Evolutionary conservation across 768 basidiomycete genomes (phyloP).

Genomic region (Russula dissimulans): DNA sequence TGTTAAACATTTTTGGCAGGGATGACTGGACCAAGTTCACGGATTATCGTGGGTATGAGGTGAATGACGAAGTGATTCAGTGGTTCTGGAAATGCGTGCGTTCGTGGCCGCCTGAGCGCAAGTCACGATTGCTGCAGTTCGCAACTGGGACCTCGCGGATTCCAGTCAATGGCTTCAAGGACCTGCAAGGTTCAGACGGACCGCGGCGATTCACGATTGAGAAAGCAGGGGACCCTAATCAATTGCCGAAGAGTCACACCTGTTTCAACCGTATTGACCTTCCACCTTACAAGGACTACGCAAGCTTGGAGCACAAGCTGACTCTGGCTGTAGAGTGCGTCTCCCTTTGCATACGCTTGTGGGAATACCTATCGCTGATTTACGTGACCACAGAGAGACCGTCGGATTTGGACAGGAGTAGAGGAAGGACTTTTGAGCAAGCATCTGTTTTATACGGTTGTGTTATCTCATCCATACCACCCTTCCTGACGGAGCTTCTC

Average conservation of each 20-base stretch:
- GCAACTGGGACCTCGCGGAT: conserved; percentile 96
- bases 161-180: conserved; percentile 98
- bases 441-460: background rate
- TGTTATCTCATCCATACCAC: background rate
- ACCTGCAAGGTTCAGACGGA: conserved; percentile 95
- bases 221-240: conserved; percentile 93
- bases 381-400: conserved; percentile 55
- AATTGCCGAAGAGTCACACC: conserved; percentile 91
- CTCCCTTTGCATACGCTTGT: conserved; percentile 2
- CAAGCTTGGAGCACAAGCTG: conserved; percentile 88
- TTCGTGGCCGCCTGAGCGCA: conserved; percentile 96
- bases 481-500: background rate
- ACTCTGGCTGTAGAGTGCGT: conserved; percentile 90
- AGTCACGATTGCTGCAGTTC: conserved; percentile 92
- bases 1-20: conserved; percentile 29
- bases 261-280: conserved; percentile 97
- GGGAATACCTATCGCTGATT: conserved; percentile 2
- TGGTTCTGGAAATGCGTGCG: conserved; percentile 99
- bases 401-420: conserved; percentile 93
- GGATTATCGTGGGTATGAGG: conserved; percentile 94
- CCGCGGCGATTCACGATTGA: conserved; percentile 97
- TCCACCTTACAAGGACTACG: conserved; percentile 96
- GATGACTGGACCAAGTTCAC: conserved; percentile 99
- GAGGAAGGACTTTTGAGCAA: background rate
- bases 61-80: conserved; percentile 92